phyloP scores from a whole-genome alignment of 2,329 filamentous ascomycete species.

The Thielaviopsis populi region DNA sequence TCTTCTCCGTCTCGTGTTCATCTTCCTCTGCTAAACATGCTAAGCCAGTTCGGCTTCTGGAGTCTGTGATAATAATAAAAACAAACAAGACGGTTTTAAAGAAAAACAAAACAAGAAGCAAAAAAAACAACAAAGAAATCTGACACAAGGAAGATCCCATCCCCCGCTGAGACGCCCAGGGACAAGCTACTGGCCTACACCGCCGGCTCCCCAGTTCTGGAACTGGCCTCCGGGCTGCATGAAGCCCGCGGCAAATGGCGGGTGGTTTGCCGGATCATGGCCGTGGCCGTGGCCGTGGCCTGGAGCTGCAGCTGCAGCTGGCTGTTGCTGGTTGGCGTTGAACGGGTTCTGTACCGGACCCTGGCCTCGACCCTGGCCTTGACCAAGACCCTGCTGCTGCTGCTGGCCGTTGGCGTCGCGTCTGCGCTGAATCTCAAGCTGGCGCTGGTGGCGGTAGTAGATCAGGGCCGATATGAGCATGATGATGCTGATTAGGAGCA shows the following conservation, averaged over 20 bases:
- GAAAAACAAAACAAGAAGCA: not conserved
- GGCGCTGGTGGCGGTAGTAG: conserved; percentile 62
- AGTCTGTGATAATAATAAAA: not conserved
- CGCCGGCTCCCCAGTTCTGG: conserved; percentile 47
- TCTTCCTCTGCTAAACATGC: too few species aligned
- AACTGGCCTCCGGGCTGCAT: conserved; percentile 52
- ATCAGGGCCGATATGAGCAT: conserved; percentile 61
- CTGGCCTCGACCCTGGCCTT: not conserved
- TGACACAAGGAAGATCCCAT: too few species aligned
- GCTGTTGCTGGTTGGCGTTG: conserved; percentile 19
- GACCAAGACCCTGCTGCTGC: too few species aligned
- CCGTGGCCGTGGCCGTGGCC: conserved; percentile 2
- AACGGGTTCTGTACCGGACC: conserved; percentile 2
- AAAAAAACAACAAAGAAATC: not conserved
- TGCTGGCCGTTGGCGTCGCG: not conserved
- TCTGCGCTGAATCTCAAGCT: conserved; percentile 35
- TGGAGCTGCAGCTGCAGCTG: conserved; percentile 17
- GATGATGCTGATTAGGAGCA: conserved; percentile 68
- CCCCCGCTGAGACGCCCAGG: too few species aligned
- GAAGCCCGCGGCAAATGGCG: conserved; percentile 19
- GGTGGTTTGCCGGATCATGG: conserved; percentile 16
- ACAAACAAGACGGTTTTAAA: not conserved
- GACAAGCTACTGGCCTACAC: conserved; percentile 37
- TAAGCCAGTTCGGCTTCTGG: too few species aligned
- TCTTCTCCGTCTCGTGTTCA: too few species aligned